Evolutionary conservation across 1,139 yeast genomes (phyloP).

Genomic region (Suhomyces bokatorum): DNA sequence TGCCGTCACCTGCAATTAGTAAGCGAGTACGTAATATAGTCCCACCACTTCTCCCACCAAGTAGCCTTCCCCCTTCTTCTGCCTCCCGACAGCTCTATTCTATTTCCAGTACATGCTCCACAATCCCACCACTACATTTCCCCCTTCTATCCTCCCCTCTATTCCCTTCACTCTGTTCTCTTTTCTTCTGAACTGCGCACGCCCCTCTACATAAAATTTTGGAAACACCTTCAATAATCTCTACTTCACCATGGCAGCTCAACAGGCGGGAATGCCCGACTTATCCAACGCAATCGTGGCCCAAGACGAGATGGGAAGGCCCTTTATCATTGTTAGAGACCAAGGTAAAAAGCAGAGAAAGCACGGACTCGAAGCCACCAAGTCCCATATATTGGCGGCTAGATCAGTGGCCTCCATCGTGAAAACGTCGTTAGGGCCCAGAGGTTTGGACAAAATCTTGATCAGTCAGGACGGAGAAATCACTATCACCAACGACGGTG

Average conservation of each 20-base stretch:
- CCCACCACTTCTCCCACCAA: not conserved
- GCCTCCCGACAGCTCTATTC: not conserved
- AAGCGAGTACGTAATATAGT: not conserved
- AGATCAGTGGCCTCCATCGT: slow-evolving; percentile 92
- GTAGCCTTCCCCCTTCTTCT: not conserved
- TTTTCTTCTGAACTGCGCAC: slow-evolving; percentile 3
- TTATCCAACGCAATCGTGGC: slow-evolving; percentile 97
- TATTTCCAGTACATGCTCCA: too few species aligned
- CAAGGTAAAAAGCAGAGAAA: slow-evolving; percentile 92
- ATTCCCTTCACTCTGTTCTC: not conserved
- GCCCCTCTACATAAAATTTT: slow-evolving; percentile 3
- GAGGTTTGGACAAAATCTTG: slow-evolving; percentile 96
- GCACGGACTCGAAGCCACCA: slow-evolving; percentile 94
- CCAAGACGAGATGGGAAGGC: slow-evolving; percentile 99
- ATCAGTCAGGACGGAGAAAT: slow-evolving; percentile 95
- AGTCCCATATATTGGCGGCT: slow-evolving; percentile 93
- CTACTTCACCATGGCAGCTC: slow-evolving; percentile 19
- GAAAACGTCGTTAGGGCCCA: slow-evolving; percentile 91
- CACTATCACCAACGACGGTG: slow-evolving; percentile 98
- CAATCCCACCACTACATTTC: too few species aligned
- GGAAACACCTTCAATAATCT: slow-evolving; percentile 2
- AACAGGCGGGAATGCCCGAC: slow-evolving; percentile 71
- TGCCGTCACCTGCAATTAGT: too few species aligned
- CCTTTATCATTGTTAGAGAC: slow-evolving; percentile 94
- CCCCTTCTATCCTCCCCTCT: not conserved